phyloP scores from a whole-genome alignment of 139 green algal species.

The Coelastrella sp. region DNA sequence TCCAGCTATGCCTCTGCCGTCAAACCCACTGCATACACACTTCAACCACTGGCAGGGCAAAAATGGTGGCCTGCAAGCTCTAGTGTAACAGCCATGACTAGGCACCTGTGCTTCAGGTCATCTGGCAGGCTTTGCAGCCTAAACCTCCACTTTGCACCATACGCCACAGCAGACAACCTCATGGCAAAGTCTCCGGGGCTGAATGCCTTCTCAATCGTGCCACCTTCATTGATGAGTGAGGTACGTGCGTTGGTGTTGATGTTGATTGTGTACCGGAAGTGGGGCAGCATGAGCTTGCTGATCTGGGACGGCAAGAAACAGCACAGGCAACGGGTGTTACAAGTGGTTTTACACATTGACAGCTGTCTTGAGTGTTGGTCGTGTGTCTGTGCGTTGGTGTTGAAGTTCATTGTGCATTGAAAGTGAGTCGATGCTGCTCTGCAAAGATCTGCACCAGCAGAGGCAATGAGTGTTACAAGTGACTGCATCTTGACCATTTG shows the following conservation, averaged over 20 bases:
- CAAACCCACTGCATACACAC: too few relatives aligned
- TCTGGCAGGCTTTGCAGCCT: conserved; percentile 41
- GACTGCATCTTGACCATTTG: too few relatives aligned
- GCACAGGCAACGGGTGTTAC: not conserved
- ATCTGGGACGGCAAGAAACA: not conserved
- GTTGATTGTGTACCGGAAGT: conserved; percentile 60
- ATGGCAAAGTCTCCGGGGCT: conserved; percentile 48
- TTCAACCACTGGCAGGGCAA: too few relatives aligned
- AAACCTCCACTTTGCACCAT: conserved; percentile 45
- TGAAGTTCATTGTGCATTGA: too few relatives aligned
- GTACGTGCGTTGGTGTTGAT: conserved; percentile 68
- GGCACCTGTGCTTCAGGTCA: not conserved
- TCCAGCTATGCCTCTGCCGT: too few relatives aligned
- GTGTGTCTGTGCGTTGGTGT: too few relatives aligned
- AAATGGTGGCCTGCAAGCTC: too few relatives aligned
- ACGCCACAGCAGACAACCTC: conserved; percentile 36
- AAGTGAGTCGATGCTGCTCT: too few relatives aligned
- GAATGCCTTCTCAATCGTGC: conserved; percentile 56
- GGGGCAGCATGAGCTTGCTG: not conserved
- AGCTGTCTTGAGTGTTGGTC: too few relatives aligned
- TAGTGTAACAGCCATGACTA: too few relatives aligned
- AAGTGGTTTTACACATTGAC: too few relatives aligned
- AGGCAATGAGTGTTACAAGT: not conserved
- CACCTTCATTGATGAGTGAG: conserved; percentile 61
- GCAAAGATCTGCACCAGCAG: too few relatives aligned